Base-by-base conservation (phyloP, 2,329 filamentous ascomycete genomes). In the Talaromyces sp. region DNA sequence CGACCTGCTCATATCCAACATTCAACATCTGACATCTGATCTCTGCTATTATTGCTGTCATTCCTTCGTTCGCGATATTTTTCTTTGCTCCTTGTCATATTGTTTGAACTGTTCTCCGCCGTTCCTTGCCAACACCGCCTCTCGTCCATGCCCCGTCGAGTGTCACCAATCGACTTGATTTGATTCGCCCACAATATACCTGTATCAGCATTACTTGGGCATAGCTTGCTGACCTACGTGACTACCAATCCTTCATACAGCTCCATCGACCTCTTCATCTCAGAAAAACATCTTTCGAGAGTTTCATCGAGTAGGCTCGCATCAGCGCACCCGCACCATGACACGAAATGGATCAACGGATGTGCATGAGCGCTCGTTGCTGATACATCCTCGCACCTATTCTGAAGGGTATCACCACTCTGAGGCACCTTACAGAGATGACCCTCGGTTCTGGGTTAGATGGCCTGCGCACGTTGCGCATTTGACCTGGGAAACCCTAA, bases 401-500 rank as follows among this genome's bases (percentile, higher is more conserved):
- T 24, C 39, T 50, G 50, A 61, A 22, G 22, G 39, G 14, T 6
- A 24, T 8, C 43, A n/a, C 22, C 35, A 48, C 19, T 35, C 60
- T 9, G 66, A 41, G 13, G 33, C 64, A 37, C 74, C 74, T 35
- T 76, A 74, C 52, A 72, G 75, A 60, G 76, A 79, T 62, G 76
- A 78, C 66, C 65, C 70, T 35, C 74, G 73, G 6, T 67, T 70
- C 52, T 80, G 77, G 73, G 73, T 79, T 41, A 72, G 73, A 63
- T 78, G 76, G 72, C 81, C 81, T 19, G 70, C 71, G 24, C 70
- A 77, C 9, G 73, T 77, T 19, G 70, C 73, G 50, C 76, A 77
- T 68, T 71, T 80, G 65, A 79, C 78, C 9, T 82, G 78, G 75
- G 69, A 75, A 63, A 80, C 80, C 3, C 72, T 83, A n/a, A 72